phyloP scores from a whole-genome alignment of 129 eudicot species.

The Artemisia tridentata region DNA sequence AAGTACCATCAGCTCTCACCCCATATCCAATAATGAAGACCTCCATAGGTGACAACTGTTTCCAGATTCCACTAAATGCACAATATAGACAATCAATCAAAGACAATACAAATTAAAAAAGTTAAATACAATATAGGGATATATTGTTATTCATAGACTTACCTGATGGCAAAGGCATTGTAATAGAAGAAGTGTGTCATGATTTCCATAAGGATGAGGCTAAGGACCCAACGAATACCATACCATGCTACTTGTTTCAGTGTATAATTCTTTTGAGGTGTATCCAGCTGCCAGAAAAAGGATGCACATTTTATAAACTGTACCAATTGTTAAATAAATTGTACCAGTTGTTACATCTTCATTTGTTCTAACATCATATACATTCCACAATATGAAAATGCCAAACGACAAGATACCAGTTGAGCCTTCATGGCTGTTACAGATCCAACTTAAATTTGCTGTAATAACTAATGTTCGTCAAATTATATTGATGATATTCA shows the following conservation, averaged over 20 bases:
- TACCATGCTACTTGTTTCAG: conserved; percentile 64
- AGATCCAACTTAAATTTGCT: not conserved
- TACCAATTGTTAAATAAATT: not conserved
- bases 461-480: not conserved
- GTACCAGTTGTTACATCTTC: not conserved
- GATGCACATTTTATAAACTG: not conserved
- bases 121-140: not conserved
- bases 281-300: conserved; percentile 60
- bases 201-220: conserved; percentile 70
- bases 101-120: not conserved
- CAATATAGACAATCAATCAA: conserved; percentile 14
- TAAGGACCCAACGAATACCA: conserved; percentile 82
- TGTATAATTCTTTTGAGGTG: conserved; percentile 71
- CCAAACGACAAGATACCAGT: conserved; percentile 3
- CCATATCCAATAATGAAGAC: conserved; percentile 96
- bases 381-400: not conserved
- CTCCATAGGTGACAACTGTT: conserved; percentile 76
- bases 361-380: not conserved
- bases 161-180: conserved; percentile 96
- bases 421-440: not conserved
- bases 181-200: conserved; percentile 87
- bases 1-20: conserved; percentile 61
- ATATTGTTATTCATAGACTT: conserved; percentile 14
- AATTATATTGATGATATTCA: not conserved
- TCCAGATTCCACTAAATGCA: conserved; percentile 77